Conservation (phyloP, 345 rosid species). For the Stellera chamaejasme region DNA sequence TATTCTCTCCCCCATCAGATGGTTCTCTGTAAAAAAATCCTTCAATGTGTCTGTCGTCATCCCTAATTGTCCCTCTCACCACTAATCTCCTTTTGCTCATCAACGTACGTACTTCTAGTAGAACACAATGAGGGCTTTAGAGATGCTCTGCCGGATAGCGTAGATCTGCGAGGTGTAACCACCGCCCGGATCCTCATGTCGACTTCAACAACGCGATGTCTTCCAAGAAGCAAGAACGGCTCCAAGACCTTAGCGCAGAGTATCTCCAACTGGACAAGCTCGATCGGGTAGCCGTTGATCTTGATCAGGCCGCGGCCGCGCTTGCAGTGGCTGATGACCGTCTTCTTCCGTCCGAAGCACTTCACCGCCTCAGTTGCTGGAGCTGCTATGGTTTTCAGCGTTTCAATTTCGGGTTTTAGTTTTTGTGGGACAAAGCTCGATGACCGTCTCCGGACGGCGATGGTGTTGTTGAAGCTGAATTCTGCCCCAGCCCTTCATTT, state of each 20-base stretch:
- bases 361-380: conserved; percentile 42
- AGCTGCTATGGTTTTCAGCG: conserved; percentile 27
- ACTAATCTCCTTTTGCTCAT: conserved; percentile 84
- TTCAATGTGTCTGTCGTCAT: too few species aligned
- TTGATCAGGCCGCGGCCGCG: conserved; percentile 63
- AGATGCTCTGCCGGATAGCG: conserved; percentile 90
- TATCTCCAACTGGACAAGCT: conserved; percentile 73
- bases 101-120: conserved; percentile 83
- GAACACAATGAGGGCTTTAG: conserved; percentile 72
- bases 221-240: conserved; percentile 67
- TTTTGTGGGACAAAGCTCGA: too few species aligned
- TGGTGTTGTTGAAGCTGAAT: too few species aligned
- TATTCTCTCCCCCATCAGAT: too few species aligned
- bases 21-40: too few species aligned
- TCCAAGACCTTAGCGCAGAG: conserved; percentile 75
- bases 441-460: too few species aligned
- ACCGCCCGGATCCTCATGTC: conserved; percentile 94
- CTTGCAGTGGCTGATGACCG: conserved; percentile 74
- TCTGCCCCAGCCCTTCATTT: too few species aligned
- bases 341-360: conserved; percentile 83
- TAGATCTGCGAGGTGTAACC: conserved; percentile 89
- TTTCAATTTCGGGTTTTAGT: not conserved
- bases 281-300: conserved; percentile 79
- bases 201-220: conserved; percentile 66
- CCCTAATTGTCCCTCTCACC: too few species aligned